Evolutionary conservation across 305 asterid genomes (phyloP).

Genomic region (Fraxinus greggii): DNA sequence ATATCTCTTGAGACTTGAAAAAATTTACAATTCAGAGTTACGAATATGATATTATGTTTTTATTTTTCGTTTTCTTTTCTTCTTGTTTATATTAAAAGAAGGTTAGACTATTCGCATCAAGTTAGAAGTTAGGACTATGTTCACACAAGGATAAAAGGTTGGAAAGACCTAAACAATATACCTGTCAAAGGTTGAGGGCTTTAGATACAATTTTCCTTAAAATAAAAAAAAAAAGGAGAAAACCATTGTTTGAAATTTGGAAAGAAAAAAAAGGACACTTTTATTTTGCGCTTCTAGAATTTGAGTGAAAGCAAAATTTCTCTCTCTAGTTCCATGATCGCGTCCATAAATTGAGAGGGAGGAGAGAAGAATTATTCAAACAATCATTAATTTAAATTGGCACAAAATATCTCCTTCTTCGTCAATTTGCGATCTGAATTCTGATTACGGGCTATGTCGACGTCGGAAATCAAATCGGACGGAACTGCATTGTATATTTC

Average conservation of each 20-base stretch:
- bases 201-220: not conserved
- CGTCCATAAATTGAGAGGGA: not conserved
- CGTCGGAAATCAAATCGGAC: not conserved
- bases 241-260: not conserved
- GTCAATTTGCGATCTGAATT: not conserved
- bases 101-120: too few species aligned
- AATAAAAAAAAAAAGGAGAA: not conserved
- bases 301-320: not conserved
- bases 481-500: constrained; percentile 28
- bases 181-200: not conserved
- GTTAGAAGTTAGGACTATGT: not conserved
- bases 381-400: not conserved
- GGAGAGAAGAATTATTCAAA: not conserved
- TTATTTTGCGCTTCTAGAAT: not conserved
- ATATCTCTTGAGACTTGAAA: not conserved
- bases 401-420: not conserved
- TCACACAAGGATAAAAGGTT: not conserved
- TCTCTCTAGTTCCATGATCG: not conserved
- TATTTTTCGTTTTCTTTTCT: too few species aligned
- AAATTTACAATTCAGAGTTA: not conserved
- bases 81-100: too few species aligned
- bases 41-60: not conserved
- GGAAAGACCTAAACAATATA: not conserved
- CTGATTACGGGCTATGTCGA: not conserved
- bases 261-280: not conserved